Conservation (phyloP, 495 filamentous ascomycete genomes). For the Symbiotaphrina buchneri region DNA sequence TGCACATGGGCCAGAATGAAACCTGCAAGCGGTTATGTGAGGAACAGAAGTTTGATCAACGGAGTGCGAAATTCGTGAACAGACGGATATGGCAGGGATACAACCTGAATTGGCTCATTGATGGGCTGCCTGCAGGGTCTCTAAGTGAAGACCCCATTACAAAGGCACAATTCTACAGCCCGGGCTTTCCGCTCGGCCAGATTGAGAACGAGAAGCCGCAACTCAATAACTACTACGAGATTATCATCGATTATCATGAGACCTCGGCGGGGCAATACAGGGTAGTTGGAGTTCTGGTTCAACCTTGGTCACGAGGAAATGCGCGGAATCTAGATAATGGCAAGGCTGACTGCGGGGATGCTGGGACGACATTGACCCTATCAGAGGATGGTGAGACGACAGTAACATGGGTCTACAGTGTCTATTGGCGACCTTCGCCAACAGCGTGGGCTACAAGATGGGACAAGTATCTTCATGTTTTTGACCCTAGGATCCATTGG, state of each 20-base stretch:
- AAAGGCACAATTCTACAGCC: slow-evolving; percentile 54
- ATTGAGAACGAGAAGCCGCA: slow-evolving; percentile 27
- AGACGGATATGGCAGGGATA: slow-evolving; percentile 57
- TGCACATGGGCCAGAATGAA: slow-evolving; percentile 67
- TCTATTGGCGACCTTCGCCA: slow-evolving; percentile 55
- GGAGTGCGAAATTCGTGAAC: slow-evolving; percentile 59
- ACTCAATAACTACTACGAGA: slow-evolving; percentile 88
- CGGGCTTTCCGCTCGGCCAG: slow-evolving; percentile 69
- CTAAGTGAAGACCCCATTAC: slow-evolving; percentile 50
- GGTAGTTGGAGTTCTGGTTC: slow-evolving; percentile 77
- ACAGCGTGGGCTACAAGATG: slow-evolving; percentile 91
- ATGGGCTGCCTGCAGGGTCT: slow-evolving; percentile 80
- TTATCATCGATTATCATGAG: slow-evolving; percentile 80
- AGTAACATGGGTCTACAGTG: slow-evolving; percentile 77
- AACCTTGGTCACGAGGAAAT: slow-evolving; percentile 49
- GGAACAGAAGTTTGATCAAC: slow-evolving; percentile 36
- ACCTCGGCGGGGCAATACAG: slow-evolving; percentile 44
- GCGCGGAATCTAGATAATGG: slow-evolving; percentile 27
- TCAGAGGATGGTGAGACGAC: slow-evolving; percentile 39
- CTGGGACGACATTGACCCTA: slow-evolving; percentile 28
- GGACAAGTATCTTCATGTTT: slow-evolving; percentile 95
- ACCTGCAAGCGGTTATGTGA: slow-evolving; percentile 62
- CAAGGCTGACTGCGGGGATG: slow-evolving; percentile 35
- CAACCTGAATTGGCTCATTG: slow-evolving; percentile 86
- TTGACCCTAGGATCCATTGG: slow-evolving; percentile 94